phyloP scores from a whole-genome alignment of 1,139 yeast species.

The Suzukiozyma palmioleophila region DNA sequence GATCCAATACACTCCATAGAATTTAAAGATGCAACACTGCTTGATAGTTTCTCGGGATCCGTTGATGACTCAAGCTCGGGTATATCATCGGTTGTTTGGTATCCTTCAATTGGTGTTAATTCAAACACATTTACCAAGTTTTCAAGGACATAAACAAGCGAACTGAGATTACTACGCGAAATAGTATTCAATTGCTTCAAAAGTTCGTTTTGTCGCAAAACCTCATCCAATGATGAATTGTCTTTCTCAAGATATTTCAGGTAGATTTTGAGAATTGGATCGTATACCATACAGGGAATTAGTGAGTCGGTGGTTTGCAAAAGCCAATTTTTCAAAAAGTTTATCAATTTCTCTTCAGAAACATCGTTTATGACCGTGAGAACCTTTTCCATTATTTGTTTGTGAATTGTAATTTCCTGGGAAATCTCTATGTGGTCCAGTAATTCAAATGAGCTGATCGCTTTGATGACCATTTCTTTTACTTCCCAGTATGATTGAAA shows the following conservation, averaged over 20 bases:
- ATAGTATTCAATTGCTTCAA: constrained; percentile 27
- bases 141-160: constrained; percentile 34
- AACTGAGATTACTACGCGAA: constrained; percentile 41
- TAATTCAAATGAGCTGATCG: constrained; percentile 19
- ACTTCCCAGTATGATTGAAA: constrained; percentile 32
- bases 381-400: constrained; percentile 19
- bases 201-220: constrained; percentile 13
- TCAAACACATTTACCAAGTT: constrained; percentile 27
- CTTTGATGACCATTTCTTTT: constrained; percentile 26
- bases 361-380: constrained; percentile 13
- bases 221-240: constrained; percentile 1
- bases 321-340: constrained; percentile 39
- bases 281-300: constrained; percentile 42
- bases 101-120: constrained; percentile 22
- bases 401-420: constrained; percentile 21
- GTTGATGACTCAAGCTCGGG: constrained; percentile 13
- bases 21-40: constrained; percentile 21
- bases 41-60: constrained; percentile 10
- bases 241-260: constrained; percentile 6
- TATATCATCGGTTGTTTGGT: constrained; percentile 27
- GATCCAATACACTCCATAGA: constrained; percentile 36
- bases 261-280: constrained; percentile 27
- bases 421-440: constrained; percentile 11
- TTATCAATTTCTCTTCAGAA: constrained; percentile 15
- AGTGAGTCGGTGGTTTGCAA: constrained; percentile 41